phyloP scores from a whole-genome alignment of 1,284 basidiomycete species.

The Trametes polyzona region DNA sequence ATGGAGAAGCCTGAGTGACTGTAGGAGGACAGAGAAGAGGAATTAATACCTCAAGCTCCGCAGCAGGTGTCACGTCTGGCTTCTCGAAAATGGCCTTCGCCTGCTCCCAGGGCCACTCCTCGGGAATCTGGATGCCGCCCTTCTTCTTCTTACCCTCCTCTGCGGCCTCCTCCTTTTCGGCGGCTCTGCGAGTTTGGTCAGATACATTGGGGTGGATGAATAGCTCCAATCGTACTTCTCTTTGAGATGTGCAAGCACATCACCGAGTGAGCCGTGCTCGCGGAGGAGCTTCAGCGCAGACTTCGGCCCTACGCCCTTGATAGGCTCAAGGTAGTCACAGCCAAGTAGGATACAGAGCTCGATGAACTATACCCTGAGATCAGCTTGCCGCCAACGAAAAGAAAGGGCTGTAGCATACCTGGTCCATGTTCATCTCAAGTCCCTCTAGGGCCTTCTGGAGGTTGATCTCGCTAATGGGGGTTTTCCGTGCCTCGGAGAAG shows the following conservation, averaged over 20 bases:
- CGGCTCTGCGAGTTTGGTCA: constrained; percentile 34
- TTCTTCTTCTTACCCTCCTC: constrained; percentile 58
- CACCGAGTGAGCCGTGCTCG: constrained; percentile 83
- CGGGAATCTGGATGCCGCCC: constrained; percentile 82
- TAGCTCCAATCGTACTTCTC: constrained; percentile 62
- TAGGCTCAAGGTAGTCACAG: constrained; percentile 97
- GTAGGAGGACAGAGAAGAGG: not conserved
- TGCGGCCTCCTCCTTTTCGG: constrained; percentile 60
- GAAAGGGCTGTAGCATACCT: constrained; percentile 48
- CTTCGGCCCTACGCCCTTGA: constrained; percentile 95
- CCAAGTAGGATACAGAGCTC: constrained; percentile 97
- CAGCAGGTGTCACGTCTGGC: constrained; percentile 88
- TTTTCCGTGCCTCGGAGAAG: constrained; percentile 98
- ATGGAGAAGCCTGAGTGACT: not conserved
- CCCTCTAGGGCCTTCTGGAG: constrained; percentile 86
- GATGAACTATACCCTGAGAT: constrained; percentile 69
- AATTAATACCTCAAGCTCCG: constrained; percentile 76
- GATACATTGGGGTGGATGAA: not conserved
- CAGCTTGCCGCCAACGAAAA: not conserved
- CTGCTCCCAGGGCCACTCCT: constrained; percentile 96
- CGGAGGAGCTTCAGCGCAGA: constrained; percentile 93
- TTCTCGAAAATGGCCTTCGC: constrained; percentile 90
- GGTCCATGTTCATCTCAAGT: constrained; percentile 90
- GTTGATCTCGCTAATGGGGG: constrained; percentile 94
- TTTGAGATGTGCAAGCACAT: constrained; percentile 81